Percentiles rank a stretch among this genome's conserved stretches.
These are phyloP conservation scores for Sporothrix mexicana DNA, from an alignment of 2,329 filamentous ascomycete genomes.

Conservation along the genomic window DNA sequence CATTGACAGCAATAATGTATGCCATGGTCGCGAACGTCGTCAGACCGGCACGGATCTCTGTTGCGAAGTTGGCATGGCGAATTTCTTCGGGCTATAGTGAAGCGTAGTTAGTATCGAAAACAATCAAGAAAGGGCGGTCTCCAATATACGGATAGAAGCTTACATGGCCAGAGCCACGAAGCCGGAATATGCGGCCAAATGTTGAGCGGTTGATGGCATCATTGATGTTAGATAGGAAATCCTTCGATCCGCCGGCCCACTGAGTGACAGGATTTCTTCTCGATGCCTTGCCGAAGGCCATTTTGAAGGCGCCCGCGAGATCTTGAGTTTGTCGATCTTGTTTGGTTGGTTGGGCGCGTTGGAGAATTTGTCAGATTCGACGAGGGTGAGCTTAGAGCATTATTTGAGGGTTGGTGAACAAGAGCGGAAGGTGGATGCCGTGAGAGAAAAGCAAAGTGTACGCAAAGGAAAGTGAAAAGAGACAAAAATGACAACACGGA, in stretches of 20 bases:
- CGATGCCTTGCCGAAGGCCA: conserved; percentile 13
- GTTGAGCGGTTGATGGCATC: conserved; percentile 50
- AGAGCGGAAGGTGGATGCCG: not conserved
- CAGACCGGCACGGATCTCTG: conserved; percentile 77
- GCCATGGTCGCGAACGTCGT: conserved; percentile 84
- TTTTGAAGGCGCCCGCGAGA: not conserved
- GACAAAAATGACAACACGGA: not conserved
- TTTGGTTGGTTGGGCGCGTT: not conserved
- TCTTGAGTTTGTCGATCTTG: too few species aligned
- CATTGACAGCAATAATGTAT: conserved; percentile 80
- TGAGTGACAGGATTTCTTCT: conserved; percentile 50
- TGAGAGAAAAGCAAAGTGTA: not conserved
- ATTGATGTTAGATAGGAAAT: conserved; percentile 56
- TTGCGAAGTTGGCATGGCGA: conserved; percentile 72
- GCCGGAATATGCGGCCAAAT: conserved; percentile 67
- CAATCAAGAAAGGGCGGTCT: too few species aligned
- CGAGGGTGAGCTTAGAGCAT: too few species aligned
- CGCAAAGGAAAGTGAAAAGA: not conserved
- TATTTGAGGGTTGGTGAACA: not conserved
- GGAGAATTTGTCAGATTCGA: too few species aligned
- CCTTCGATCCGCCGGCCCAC: conserved; percentile 60
- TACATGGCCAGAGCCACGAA: conserved; percentile 73
- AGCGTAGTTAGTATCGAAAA: not conserved
- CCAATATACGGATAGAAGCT: conserved; percentile 38
- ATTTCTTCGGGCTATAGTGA: conserved; percentile 61